Conservation (phyloP, 2,329 filamentous ascomycete genomes). For the Cladosporium sp. region DNA sequence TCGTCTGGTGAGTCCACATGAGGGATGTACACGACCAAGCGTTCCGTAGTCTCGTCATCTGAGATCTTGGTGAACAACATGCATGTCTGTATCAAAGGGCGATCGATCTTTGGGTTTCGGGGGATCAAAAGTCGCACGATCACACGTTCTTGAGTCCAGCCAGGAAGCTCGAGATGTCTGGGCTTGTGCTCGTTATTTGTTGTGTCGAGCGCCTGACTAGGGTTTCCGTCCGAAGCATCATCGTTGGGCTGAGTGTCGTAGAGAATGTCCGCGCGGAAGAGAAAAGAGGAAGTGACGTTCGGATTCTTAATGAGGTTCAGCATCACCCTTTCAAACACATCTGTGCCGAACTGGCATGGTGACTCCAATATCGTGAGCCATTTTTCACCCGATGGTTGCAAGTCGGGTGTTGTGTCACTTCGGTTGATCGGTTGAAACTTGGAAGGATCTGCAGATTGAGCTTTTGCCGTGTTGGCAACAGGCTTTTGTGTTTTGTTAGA, state of each 20-base stretch:
- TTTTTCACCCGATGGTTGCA: constrained; percentile 21
- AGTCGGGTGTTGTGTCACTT: constrained; percentile 16
- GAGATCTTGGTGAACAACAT: constrained; percentile 52
- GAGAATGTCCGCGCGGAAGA: constrained; percentile 74
- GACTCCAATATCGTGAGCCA: constrained; percentile 27
- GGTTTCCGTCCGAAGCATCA: constrained; percentile 11
- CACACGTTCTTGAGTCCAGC: constrained; percentile 52
- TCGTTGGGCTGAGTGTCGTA: constrained; percentile 43
- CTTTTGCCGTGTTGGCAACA: not conserved
- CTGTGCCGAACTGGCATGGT: constrained; percentile 5
- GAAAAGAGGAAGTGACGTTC: constrained; percentile 72
- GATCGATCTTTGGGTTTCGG: constrained; percentile 72
- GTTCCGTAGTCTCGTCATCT: constrained; percentile 34
- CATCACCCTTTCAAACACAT: constrained; percentile 62
- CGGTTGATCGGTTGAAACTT: constrained; percentile 32
- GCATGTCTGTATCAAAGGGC: constrained; percentile 75
- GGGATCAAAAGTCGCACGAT: constrained; percentile 77
- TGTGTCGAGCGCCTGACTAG: constrained; percentile 18
- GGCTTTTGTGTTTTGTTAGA: not conserved
- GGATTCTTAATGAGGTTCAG: constrained; percentile 72
- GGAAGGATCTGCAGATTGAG: constrained; percentile 14
- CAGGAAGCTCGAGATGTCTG: constrained; percentile 13
- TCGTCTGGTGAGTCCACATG: constrained; percentile 59
- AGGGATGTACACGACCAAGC: constrained; percentile 72
- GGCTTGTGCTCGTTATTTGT: not conserved